Evolutionary conservation across 176 grass and related monocot genomes (phyloP).

Genomic region (Triticum turgidum): DNA sequence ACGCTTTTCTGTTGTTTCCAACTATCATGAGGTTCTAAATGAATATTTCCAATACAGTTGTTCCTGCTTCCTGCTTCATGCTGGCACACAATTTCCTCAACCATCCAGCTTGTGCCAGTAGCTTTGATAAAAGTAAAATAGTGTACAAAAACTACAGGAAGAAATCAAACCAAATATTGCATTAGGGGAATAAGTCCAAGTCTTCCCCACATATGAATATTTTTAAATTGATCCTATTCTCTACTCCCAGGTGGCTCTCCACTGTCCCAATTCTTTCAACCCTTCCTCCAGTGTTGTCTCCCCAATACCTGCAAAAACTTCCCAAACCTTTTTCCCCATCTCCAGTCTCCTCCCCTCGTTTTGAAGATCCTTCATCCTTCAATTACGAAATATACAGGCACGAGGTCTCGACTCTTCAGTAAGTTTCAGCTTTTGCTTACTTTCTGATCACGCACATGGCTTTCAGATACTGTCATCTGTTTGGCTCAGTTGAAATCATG

Average conservation of each 20-base stretch:
- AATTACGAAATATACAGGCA: slow-evolving; percentile 4
- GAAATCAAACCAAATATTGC: slow-evolving; percentile 36
- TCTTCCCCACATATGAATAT: slow-evolving; percentile 40
- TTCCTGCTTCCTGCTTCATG: slow-evolving; percentile 26
- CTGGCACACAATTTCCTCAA: slow-evolving; percentile 32
- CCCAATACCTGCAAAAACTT: slow-evolving; percentile 19
- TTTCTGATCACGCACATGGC: slow-evolving; percentile 2
- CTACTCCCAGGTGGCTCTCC: slow-evolving; percentile 19
- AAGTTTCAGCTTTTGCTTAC: slow-evolving; percentile 33
- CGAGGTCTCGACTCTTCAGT: neutral
- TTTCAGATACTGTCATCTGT: slow-evolving; percentile 6
- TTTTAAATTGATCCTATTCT: slow-evolving; percentile 18
- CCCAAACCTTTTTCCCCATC: slow-evolving; percentile 17
- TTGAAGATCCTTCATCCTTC: slow-evolving; percentile 17
- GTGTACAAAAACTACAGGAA: slow-evolving; percentile 27
- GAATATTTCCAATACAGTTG: slow-evolving; percentile 34
- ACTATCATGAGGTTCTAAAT: slow-evolving; percentile 14
- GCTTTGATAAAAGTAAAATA: slow-evolving; percentile 17
- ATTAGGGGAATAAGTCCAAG: slow-evolving; percentile 30
- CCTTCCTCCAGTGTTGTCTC: slow-evolving; percentile 16
- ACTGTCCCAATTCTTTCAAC: slow-evolving; percentile 31
- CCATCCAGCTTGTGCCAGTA: slow-evolving; percentile 37
- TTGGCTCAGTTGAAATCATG: neutral
- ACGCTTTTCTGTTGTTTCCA: slow-evolving; percentile 16
- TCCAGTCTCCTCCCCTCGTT: slow-evolving; percentile 7